Evolutionary conservation across 306 rosid species (phyloP).

Genomic region (Medicago arabica): DNA sequence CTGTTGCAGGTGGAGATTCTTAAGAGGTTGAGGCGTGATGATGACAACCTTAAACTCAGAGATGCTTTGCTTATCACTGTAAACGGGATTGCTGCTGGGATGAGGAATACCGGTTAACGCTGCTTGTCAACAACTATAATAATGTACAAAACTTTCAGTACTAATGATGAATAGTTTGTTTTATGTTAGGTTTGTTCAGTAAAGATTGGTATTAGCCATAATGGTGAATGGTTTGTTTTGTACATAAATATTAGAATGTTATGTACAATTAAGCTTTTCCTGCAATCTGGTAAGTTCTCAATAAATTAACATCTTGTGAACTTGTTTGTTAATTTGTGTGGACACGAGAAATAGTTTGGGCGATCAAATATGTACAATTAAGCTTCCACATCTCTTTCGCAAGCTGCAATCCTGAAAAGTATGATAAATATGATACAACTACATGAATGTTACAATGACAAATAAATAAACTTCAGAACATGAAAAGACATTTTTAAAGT

Average conservation of each 20-base stretch:
- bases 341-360: neutral
- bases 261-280: conserved; percentile 17
- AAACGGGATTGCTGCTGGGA: conserved; percentile 95
- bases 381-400: too few relatives aligned
- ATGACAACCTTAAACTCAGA: conserved; percentile 71
- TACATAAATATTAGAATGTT: conserved; percentile 15
- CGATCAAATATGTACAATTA: too few relatives aligned
- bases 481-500: too few relatives aligned
- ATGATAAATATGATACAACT: too few relatives aligned
- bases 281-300: conserved; percentile 14
- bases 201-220: conserved; percentile 11
- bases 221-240: conserved; percentile 11
- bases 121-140: conserved; percentile 39
- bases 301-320: neutral
- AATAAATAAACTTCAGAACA: too few relatives aligned
- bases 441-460: too few relatives aligned
- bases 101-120: conserved; percentile 88
- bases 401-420: too few relatives aligned
- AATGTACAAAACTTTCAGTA: conserved; percentile 15
- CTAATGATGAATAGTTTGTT: conserved; percentile 16
- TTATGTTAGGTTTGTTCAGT: conserved; percentile 12
- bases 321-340: conserved; percentile 20
- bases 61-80: conserved; percentile 94
- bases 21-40: conserved; percentile 79
- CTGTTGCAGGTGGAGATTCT: conserved; percentile 92